Base-by-base conservation (phyloP, 2,329 filamentous ascomycete species). In the Thielaviopsis euricoi region DNA sequence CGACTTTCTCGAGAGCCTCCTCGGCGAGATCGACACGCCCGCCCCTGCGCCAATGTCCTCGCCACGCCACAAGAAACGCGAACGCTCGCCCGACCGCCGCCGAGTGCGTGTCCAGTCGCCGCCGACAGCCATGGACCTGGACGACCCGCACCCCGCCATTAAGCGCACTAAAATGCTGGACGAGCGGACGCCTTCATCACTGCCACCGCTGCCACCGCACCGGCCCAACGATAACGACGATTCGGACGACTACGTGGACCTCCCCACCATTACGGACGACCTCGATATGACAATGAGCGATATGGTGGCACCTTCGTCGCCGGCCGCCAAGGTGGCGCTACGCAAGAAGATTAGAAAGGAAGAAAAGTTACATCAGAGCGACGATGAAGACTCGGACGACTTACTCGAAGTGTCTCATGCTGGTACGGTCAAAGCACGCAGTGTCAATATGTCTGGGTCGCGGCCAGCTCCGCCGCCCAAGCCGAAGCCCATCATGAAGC, bases 21-120 rank as follows among this genome's bases (percentile, higher is more conserved):
- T 98, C 0, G 89, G 83, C 61, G 89, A 96, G 70, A 87, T 98
- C 58, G 89, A 96, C 67, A 80, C 81, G 54, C 95, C 93, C 66
- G 72, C 80, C 57, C 73, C 76, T 0, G 69, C 71, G 0, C 70
- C 75, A 1, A 60, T 52, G 55, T 58, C 58, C 21, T 73, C 81
- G 12, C 75, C 83, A 26, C 77, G 79, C 57, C 69, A 76, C 29
- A 75, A 79, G 29, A 85, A 73, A 70, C 73, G 83, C 46, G 76
- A 89, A 63, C 86, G 87, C 68, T 85, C 84, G 17, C 58, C 56
- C 60, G 82, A 87, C 60, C 82, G 88, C 65, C 85, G 87, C 60
- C 93, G 87, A 73, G 80, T 83, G 49, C 83, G 90, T 64, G 82
- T 86, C 12, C 73, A 94, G 7, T 96, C 91, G 6, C 90, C 90